Percentiles rank a stretch among this genome's conserved stretches.
phyloP scores from a whole-genome alignment of 2,329 filamentous ascomycete species.

The Cordyceps cicadae region DNA sequence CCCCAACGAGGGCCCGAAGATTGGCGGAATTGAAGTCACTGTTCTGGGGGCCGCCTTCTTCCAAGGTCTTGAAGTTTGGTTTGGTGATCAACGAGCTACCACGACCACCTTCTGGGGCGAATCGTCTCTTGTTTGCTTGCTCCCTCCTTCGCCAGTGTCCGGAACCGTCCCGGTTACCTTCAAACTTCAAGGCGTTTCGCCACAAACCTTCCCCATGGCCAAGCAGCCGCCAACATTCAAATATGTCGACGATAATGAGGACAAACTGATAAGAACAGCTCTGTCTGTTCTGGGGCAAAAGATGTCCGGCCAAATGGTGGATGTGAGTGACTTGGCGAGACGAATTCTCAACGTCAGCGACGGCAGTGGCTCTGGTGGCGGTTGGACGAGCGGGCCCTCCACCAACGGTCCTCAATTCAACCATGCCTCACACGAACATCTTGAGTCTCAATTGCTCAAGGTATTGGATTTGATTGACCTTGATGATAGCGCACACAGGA shows the following conservation, averaged over 20 bases:
- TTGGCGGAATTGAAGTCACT: conserved; percentile 80
- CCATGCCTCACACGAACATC: conserved; percentile 38
- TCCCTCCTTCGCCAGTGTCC: conserved; percentile 60
- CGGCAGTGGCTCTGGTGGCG: conserved; percentile 25
- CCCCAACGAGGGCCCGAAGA: conserved; percentile 71
- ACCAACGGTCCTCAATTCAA: conserved; percentile 37
- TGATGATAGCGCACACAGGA: conserved; percentile 61
- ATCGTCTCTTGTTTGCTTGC: conserved; percentile 68
- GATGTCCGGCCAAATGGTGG: conserved; percentile 54
- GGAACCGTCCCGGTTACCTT: conserved; percentile 66
- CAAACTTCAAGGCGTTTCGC: conserved; percentile 40
- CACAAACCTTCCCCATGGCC: conserved; percentile 27
- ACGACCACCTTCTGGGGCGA: conserved; percentile 77
- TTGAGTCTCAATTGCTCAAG: conserved; percentile 62
- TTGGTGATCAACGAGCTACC: conserved; percentile 57
- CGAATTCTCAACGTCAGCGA: conserved; percentile 49
- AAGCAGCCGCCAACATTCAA: conserved; percentile 52
- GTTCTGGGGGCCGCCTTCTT: conserved; percentile 74
- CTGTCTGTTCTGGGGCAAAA: conserved; percentile 57
- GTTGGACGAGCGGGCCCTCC: conserved; percentile 39
- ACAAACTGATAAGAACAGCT: conserved; percentile 60
- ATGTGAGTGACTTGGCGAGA: conserved; percentile 53
- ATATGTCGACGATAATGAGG: conserved; percentile 64
- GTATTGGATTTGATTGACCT: conserved; percentile 73
- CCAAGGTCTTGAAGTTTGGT: conserved; percentile 71